Evolutionary conservation across 768 basidiomycete species (phyloP).

Genomic region (Lentinula sp.): DNA sequence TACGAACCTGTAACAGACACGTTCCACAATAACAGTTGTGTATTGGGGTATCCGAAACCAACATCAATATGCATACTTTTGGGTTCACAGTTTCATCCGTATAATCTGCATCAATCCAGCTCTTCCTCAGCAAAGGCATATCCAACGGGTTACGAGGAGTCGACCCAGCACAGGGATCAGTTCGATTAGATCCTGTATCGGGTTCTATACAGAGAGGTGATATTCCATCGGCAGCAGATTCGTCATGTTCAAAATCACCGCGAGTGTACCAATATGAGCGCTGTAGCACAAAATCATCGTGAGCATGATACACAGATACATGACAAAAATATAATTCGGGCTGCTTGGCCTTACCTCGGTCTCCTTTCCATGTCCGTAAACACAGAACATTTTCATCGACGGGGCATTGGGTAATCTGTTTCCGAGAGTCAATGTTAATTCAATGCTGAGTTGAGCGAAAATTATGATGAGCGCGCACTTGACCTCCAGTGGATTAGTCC

Average conservation of each 20-base stretch:
- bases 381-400: slow-evolving; percentile 86
- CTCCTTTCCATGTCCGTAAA: slow-evolving; percentile 94
- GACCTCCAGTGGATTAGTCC: slow-evolving; percentile 87
- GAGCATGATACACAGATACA: neutral
- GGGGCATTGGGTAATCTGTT: slow-evolving; percentile 81
- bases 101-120: slow-evolving; percentile 84
- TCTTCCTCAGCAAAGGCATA: slow-evolving; percentile 47
- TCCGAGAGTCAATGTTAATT: neutral
- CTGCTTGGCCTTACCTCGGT: slow-evolving; percentile 59
- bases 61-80: slow-evolving; percentile 26
- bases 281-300: neutral
- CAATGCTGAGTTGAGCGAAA: neutral
- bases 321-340: neutral
- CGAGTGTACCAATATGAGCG: slow-evolving; percentile 55
- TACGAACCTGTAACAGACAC: slow-evolving; percentile 42
- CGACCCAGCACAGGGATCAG: neutral
- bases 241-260: slow-evolving; percentile 64
- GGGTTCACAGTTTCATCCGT: slow-evolving; percentile 57
- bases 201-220: slow-evolving; percentile 40
- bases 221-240: slow-evolving; percentile 38
- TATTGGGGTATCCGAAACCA: too few species aligned
- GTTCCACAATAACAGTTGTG: neutral
- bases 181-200: slow-evolving; percentile 18
- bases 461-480: slow-evolving; percentile 32
- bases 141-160: slow-evolving; percentile 43